Percentiles rank a stretch among this genome's conserved stretches.
Conservation (phyloP, 331 rosid species). For the Acacia concinna region DNA sequence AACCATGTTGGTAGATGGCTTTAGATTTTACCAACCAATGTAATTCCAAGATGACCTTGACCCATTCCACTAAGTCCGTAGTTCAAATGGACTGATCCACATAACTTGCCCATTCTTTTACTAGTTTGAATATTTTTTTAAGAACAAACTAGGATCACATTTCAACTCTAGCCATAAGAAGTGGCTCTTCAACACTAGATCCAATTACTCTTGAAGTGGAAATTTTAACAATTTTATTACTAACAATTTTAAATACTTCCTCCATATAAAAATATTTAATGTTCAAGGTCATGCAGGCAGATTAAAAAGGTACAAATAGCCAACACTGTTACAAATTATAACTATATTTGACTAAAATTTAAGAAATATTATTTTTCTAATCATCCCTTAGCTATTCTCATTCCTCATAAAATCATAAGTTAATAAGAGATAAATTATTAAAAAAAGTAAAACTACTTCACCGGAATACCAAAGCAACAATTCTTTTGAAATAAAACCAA, state of each 20-base stretch:
- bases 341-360: neutral
- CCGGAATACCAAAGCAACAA: neutral
- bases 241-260: neutral
- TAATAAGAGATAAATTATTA: neutral
- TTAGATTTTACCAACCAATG: neutral
- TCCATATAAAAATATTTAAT: neutral
- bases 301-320: neutral
- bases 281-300: neutral
- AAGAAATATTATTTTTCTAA: neutral
- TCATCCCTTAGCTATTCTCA: neutral
- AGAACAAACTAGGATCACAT: neutral
- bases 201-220: neutral
- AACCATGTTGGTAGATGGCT: neutral
- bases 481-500: neutral
- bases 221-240: neutral
- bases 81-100: neutral
- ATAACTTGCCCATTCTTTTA: neutral
- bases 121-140: neutral
- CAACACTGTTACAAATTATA: neutral
- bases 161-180: neutral
- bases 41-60: neutral
- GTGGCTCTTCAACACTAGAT: neutral
- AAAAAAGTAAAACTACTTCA: neutral
- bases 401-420: neutral
- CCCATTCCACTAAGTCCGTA: neutral